Base-by-base conservation (phyloP, 208 protist genomes). In the Acanthamoeba divionensis region DNA sequence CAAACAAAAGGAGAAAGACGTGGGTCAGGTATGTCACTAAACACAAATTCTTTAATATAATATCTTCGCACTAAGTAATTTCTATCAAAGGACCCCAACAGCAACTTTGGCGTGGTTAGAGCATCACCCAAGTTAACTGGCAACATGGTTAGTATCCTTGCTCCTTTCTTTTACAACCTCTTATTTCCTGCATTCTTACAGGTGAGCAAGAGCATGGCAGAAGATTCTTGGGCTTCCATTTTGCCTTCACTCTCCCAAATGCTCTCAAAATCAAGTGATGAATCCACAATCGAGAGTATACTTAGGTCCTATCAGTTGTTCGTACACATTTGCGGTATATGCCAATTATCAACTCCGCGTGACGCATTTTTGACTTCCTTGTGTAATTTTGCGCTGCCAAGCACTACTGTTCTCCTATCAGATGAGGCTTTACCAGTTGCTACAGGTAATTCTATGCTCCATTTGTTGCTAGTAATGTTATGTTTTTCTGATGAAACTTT, bases 291-390 rank as follows among this genome's bases (percentile, higher is more conserved):
- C 31, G 79, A 93, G 41, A 55, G 80, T 47, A 77, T 94, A 26
- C 83, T 94, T 10, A 88, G 91, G 41, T 54, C 90, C n/a, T 87
- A 93, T 15, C 92, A 94, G 85, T 54, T 79, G 24, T 93, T 94
- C 57, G 93, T 90, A 24, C 89, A 94, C 41, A 90, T 79, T 3
- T 94, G 92, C 73, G 92, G 92, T 24, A 52, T 79, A 10, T 67
- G 89, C n/a, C 41, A 93, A 38, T 45, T 94, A 24, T 75, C 55
- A 4, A 73, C 77, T 7, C 91, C 71, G 2, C 36, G 71, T 29
- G 91, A 94, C 71, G 90, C 92, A 15, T 73, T 93, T 33, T 45
- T 94, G 6, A 94, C 69, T 2, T 94, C 82, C 55, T 45, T 94
- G 41, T 86, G 13, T 57, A 57, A 88, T 45, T 86, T 57, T 80